phyloP scores from a whole-genome alignment of 345 rosid genomes.

The Punica granatum region DNA sequence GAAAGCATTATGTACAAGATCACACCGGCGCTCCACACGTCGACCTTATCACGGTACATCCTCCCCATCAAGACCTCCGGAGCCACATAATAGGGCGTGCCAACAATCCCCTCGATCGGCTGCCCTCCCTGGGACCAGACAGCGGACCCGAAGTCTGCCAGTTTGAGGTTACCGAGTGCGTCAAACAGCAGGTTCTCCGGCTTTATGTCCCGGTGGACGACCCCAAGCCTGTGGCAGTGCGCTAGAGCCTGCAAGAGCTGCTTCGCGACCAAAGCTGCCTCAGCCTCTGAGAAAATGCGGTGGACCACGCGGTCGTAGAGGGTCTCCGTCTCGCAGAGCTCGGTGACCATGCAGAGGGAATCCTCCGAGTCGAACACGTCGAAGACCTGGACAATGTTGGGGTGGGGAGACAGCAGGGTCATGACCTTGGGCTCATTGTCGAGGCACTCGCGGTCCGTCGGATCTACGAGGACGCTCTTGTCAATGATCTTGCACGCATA shows the following conservation, averaged over 20 bases:
- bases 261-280: conserved; percentile 30
- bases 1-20: conserved; percentile 65
- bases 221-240: conserved; percentile 58
- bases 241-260: conserved; percentile 50
- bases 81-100: conserved; percentile 84
- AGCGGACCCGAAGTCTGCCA: conserved; percentile 77
- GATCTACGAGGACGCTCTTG: conserved; percentile 46
- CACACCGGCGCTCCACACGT: conserved; percentile 83
- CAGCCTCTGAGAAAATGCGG: conserved; percentile 31
- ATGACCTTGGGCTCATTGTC: conserved; percentile 66
- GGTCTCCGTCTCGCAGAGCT: conserved; percentile 47
- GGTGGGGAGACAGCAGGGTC: conserved; percentile 54
- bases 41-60: conserved; percentile 65
- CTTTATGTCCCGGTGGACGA: conserved; percentile 75
- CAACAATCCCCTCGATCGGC: conserved; percentile 43
- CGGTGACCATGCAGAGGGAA: conserved; percentile 44
- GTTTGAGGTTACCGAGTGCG: conserved; percentile 24
- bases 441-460: conserved; percentile 58
- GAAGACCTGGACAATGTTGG: conserved; percentile 47
- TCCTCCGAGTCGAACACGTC: conserved; percentile 50
- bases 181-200: conserved; percentile 66
- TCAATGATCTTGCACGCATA: conserved; percentile 69
- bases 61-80: conserved; percentile 75
- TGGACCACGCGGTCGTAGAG: conserved; percentile 37
- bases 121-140: conserved; percentile 32